Evolutionary conservation across 1,139 yeast genomes (phyloP).

Genomic region (Hansenula sp.): DNA sequence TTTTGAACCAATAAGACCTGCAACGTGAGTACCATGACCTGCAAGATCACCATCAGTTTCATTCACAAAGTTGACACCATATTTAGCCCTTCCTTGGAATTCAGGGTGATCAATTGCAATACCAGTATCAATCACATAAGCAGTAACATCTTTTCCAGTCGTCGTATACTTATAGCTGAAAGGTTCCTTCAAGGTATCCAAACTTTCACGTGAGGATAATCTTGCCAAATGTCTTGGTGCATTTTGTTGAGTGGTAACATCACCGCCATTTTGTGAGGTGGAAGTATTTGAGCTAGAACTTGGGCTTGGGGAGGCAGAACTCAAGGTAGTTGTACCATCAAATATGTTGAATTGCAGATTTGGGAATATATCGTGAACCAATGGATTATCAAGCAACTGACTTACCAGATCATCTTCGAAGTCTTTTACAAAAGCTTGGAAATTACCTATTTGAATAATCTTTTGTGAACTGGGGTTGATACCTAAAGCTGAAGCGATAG

Average conservation of each 20-base stretch:
- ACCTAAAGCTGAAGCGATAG: background rate
- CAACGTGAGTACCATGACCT: slow-evolving; percentile 86
- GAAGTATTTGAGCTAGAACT: too few species aligned
- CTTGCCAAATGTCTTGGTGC: slow-evolving; percentile 72
- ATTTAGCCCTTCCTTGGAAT: slow-evolving; percentile 56
- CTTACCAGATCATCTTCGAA: slow-evolving; percentile 44
- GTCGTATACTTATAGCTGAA: slow-evolving; percentile 39
- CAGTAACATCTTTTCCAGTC: slow-evolving; percentile 55
- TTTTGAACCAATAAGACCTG: slow-evolving; percentile 79
- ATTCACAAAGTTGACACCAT: slow-evolving; percentile 55
- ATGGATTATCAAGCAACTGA: slow-evolving; percentile 38
- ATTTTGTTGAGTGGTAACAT: slow-evolving; percentile 44
- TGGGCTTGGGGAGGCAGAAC: slow-evolving; percentile 2
- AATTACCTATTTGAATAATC: slow-evolving; percentile 33
- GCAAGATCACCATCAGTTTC: slow-evolving; percentile 62
- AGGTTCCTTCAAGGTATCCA: slow-evolving; percentile 60
- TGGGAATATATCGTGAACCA: slow-evolving; percentile 55
- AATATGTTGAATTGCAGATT: slow-evolving; percentile 42
- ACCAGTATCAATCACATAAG: slow-evolving; percentile 83
- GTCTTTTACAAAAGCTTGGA: slow-evolving; percentile 56
- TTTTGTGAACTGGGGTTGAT: background rate
- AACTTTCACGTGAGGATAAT: slow-evolving; percentile 43
- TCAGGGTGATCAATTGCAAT: slow-evolving; percentile 55
- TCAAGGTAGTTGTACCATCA: slow-evolving; percentile 10
- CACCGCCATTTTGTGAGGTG: slow-evolving; percentile 18